Conservation (phyloP, 345 rosid species). For the Populus alba region DNA sequence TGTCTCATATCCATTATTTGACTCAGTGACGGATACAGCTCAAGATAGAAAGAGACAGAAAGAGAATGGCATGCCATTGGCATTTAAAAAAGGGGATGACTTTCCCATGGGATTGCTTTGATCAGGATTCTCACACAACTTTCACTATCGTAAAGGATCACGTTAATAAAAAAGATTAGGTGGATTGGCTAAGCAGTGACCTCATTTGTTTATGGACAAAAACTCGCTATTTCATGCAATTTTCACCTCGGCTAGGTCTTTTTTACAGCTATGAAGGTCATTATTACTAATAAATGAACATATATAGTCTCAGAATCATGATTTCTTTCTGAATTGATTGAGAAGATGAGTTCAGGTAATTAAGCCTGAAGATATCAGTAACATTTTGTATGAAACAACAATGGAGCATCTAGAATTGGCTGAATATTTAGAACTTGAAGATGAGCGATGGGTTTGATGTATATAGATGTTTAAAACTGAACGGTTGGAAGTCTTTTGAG, state of each 20-base stretch:
- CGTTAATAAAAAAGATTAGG: background rate
- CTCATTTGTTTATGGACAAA: constrained; percentile 5
- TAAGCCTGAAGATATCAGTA: too few species aligned
- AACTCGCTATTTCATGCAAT: background rate
- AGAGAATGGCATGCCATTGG: constrained; percentile 1
- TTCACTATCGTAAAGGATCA: background rate
- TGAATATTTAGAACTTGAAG: too few species aligned
- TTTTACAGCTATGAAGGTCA: too few species aligned
- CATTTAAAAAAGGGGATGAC: constrained; percentile 3
- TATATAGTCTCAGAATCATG: too few species aligned
- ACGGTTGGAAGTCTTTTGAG: too few species aligned
- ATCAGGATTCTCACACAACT: background rate
- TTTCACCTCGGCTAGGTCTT: too few species aligned
- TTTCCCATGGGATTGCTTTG: background rate
- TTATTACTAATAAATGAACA: too few species aligned
- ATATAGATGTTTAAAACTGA: too few species aligned
- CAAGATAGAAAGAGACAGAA: constrained; percentile 3
- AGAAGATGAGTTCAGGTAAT: too few species aligned
- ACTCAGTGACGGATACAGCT: constrained; percentile 20
- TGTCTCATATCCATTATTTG: constrained; percentile 1
- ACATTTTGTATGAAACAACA: too few species aligned
- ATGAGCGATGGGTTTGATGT: too few species aligned
- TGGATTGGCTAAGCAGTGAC: constrained; percentile 21
- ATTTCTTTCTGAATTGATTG: background rate
- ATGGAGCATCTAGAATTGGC: too few species aligned